A percentile compares a stretch with the other conserved stretches of the same genome.
Evolutionary conservation across 2,329 filamentous ascomycete genomes (phyloP).

Genomic region (Drechslera avenae): DNA sequence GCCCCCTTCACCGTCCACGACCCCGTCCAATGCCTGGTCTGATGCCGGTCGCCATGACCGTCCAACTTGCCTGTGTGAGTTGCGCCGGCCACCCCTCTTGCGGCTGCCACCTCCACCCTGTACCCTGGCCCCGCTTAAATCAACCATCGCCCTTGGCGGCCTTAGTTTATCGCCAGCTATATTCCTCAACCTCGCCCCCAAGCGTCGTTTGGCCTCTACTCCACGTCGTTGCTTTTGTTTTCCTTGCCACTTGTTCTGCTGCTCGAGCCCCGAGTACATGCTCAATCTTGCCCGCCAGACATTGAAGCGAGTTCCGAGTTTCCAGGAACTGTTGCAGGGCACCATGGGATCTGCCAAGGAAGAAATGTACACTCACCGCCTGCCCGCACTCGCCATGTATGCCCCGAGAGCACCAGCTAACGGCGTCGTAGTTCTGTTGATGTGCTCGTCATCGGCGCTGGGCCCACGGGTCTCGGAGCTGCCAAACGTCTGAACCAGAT

Average conservation of each 20-base stretch:
- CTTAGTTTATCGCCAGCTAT: constrained; percentile 34
- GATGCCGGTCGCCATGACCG: background rate
- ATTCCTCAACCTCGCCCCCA: constrained; percentile 30
- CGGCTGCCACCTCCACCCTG: constrained; percentile 8
- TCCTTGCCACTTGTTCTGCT: constrained; percentile 21
- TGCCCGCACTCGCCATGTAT: constrained; percentile 15
- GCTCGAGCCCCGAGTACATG: constrained; percentile 40
- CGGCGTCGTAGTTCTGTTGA: constrained; percentile 75
- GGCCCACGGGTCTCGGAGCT: constrained; percentile 95
- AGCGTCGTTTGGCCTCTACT: constrained; percentile 23
- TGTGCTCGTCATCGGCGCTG: constrained; percentile 96
- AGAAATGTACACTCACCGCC: constrained; percentile 49
- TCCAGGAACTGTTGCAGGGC: constrained; percentile 49
- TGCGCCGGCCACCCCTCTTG: constrained; percentile 3
- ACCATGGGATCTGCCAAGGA: constrained; percentile 49
- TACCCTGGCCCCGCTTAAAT: constrained; percentile 19
- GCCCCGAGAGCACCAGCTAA: constrained; percentile 25
- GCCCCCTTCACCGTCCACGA: too few species aligned
- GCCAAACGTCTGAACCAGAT: constrained; percentile 97
- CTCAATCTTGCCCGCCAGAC: constrained; percentile 47
- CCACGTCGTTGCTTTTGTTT: constrained; percentile 15
- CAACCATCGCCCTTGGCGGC: constrained; percentile 34
- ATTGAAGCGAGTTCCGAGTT: constrained; percentile 50
- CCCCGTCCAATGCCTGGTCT: background rate
- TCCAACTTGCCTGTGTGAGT: background rate